phyloP scores from a whole-genome alignment of 768 basidiomycete genomes.

The Trametes punicea region DNA sequence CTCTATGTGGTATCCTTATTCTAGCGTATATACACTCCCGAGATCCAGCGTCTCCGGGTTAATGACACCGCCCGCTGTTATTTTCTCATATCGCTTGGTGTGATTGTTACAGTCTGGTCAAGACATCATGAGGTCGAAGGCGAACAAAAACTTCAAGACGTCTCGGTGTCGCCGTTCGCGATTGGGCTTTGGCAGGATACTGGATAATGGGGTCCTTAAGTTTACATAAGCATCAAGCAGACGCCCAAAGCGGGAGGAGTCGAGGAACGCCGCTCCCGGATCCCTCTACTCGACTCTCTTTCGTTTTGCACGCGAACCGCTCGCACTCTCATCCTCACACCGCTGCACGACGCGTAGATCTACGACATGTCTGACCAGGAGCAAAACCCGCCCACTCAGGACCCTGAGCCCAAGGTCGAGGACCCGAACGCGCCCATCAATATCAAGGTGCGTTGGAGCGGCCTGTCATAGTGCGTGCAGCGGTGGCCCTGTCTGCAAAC shows the following conservation, averaged over 20 bases:
- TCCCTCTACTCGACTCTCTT: neutral
- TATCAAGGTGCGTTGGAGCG: slow-evolving; percentile 56
- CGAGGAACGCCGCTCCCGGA: neutral
- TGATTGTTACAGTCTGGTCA: no score
- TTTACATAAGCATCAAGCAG: slow-evolving; percentile 7
- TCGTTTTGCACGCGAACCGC: slow-evolving; percentile 10
- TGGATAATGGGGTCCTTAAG: no score
- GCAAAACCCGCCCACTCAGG: slow-evolving; percentile 34
- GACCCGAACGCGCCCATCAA: slow-evolving; percentile 68
- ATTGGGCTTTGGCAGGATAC: no score
- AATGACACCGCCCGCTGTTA: no score
- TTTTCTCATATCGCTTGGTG: no score
- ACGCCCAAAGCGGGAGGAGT: neutral
- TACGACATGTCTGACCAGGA: slow-evolving; percentile 54
- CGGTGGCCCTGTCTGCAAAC: neutral
- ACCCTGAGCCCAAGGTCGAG: slow-evolving; percentile 48
- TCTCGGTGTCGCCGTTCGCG: no score
- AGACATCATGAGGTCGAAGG: no score
- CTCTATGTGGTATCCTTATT: slow-evolving; percentile 6
- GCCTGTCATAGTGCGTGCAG: neutral
- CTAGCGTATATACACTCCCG: neutral
- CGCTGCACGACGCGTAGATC: neutral
- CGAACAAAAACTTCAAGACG: no score
- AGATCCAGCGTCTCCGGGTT: no score
- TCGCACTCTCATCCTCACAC: neutral